Evolutionary conservation across 345 rosid genomes (phyloP).

Genomic region (Kernera saxatilis): DNA sequence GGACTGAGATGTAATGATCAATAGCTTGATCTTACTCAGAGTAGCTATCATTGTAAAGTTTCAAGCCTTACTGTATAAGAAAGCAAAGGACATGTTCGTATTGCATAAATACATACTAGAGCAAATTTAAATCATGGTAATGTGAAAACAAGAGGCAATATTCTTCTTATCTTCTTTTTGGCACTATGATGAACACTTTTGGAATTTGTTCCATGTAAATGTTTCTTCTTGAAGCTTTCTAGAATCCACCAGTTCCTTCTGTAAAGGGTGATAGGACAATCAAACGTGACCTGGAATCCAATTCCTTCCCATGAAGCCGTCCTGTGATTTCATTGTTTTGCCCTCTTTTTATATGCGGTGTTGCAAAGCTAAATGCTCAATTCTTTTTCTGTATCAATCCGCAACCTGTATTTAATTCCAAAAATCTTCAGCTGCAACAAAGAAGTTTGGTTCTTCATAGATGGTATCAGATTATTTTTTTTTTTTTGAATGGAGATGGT

Average conservation of each 20-base stretch:
- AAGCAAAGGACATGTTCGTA: constrained; percentile 2
- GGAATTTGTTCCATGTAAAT: constrained; percentile 19
- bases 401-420: background rate
- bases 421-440: background rate
- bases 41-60: background rate
- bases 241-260: constrained; percentile 18
- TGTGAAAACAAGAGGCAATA: constrained; percentile 9
- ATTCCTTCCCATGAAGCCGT: constrained; percentile 11
- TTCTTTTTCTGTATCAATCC: background rate
- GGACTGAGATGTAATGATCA: background rate
- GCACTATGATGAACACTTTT: constrained; percentile 19
- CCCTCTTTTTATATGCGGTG: constrained; percentile 4
- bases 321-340: background rate
- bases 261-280: constrained; percentile 7
- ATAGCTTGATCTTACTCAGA: constrained; percentile 1
- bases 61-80: background rate
- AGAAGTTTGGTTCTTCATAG: constrained; percentile 1
- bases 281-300: constrained; percentile 22
- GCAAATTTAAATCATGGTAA: background rate
- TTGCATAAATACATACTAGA: background rate
- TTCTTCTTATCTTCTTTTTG: background rate
- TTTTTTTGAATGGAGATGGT: no score
- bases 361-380: background rate
- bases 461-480: constrained; percentile 4
- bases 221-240: constrained; percentile 26